Evolutionary conservation across 2,329 filamentous ascomycete genomes (phyloP).

Genomic region (Aureobasidium sp.): DNA sequence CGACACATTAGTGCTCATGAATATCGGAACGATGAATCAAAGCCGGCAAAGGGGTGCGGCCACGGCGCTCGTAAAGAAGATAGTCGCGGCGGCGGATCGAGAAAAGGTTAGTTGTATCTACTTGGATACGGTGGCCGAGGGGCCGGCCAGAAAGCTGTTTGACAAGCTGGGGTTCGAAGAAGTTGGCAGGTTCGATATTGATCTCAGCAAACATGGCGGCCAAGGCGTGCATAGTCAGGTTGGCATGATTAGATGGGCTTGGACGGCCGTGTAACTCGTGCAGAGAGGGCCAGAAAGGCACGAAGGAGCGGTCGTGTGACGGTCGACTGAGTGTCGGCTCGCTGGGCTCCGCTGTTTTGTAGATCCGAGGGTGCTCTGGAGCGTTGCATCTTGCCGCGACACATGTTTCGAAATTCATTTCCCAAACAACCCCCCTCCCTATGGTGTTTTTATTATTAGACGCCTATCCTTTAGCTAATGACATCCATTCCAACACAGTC

Average conservation of each 20-base stretch:
- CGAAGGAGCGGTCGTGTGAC: slow-evolving; percentile 6
- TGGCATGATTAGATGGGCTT: slow-evolving; percentile 6
- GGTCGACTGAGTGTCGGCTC: no score
- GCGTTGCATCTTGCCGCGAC: background rate
- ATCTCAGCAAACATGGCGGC: slow-evolving; percentile 8
- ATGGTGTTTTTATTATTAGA: slow-evolving; percentile 14
- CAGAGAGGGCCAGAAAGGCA: background rate
- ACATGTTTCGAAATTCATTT: slow-evolving; percentile 10
- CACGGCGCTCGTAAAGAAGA: background rate
- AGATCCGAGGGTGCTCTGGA: slow-evolving; percentile 2
- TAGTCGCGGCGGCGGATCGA: slow-evolving; percentile 1
- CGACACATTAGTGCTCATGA: slow-evolving; percentile 4
- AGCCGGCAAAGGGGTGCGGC: slow-evolving; percentile 5
- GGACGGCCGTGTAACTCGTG: background rate
- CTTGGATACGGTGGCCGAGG: slow-evolving; percentile 4
- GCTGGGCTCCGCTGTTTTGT: background rate
- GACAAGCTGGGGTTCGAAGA: slow-evolving; percentile 12
- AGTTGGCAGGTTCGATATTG: slow-evolving; percentile 9
- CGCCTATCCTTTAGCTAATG: background rate
- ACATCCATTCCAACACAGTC: background rate
- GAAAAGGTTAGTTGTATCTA: background rate
- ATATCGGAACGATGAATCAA: background rate
- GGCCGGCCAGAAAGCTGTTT: background rate
- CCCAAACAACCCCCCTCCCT: slow-evolving; percentile 3
- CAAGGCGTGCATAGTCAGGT: background rate